Percentiles rank a stretch among this genome's conserved stretches.
Evolutionary conservation across 352 stramenopile species (phyloP).

Genomic region (Globisporangium rhizosaccharum): DNA sequence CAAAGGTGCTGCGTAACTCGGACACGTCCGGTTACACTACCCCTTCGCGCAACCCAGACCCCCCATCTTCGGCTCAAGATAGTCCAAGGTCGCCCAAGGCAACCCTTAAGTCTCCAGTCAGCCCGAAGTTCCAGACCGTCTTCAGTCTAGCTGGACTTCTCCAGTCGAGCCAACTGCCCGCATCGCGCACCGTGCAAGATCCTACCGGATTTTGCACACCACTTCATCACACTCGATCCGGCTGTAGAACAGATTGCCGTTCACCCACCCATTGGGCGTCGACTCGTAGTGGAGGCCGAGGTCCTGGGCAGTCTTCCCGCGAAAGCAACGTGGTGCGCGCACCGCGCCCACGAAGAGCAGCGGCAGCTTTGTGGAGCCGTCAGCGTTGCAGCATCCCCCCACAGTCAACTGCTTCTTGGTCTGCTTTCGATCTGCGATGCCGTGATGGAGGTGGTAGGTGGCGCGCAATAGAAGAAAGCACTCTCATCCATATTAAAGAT

Average conservation of each 20-base stretch:
- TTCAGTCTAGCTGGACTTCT: no score
- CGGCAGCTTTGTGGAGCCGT: not conserved
- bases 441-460: not conserved
- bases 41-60: no score
- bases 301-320: not conserved
- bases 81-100: no score
- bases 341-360: not conserved
- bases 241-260: not conserved
- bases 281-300: not conserved
- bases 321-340: not conserved
- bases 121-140: not conserved
- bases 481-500: conserved; percentile 7
- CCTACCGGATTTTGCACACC: no score
- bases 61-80: no score
- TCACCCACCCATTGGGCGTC: conserved; percentile 5
- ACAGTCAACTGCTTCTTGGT: conserved; percentile 4
- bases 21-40: no score
- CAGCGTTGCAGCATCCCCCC: not conserved
- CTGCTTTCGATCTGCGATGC: not conserved
- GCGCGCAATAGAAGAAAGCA: conserved; percentile 2
- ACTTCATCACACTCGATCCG: no score
- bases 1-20: no score
- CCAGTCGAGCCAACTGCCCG: no score
- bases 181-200: no score
- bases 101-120: not conserved